Evolutionary conservation across 2,329 filamentous ascomycete genomes (phyloP), one percentile per base, ranked within the genome.

Genomic region (Epichloe brachyelytri): DNA sequence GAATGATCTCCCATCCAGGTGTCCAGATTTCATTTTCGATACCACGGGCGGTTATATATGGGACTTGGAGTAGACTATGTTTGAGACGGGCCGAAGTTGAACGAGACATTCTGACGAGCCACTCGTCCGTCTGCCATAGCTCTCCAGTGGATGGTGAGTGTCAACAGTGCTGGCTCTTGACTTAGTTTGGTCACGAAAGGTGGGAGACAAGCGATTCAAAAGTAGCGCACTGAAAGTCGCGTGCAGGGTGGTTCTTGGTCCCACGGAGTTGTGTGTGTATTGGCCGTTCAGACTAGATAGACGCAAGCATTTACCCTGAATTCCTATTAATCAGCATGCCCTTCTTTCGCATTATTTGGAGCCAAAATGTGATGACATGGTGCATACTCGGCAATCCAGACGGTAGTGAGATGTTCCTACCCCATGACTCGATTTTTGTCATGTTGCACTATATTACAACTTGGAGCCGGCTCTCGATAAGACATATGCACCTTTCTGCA

Each of bases 401-500:
- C 7, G 26, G 26, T 1, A 30, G 26, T 30, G 8, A 30, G 26
- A 30, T 30, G 26, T 30, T 30, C 26, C 26, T 30, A 30, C 26
- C 26, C 2, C 26, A 8, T 30, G 17, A 43, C 20, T 43, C 3
- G 14, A 43, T 30, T 39, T 12, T 22, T 22, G 34, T 3, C 1
- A 11, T 14, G 30, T 40, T 30, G 8, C 10, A 30, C 10, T 30
- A 30, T 30, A 11, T 59, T 57, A 71, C 30, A 71, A 50, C 56
- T 65, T 71, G 5, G 66, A 61, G 50, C 46, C 60, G 36, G 7
- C 46, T 47, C 47, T 55, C 6, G 56, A 75, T 54, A 72, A 66
- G 19, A 83, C 75, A 55, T 88, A 64, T 0, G 78, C 82, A 0
- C 84, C 85, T 30, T 78, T 69, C 30, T 74, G 67, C 2, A 86